Evolutionary conservation across 768 basidiomycete species (phyloP).

Genomic region (Zangia roseola): DNA sequence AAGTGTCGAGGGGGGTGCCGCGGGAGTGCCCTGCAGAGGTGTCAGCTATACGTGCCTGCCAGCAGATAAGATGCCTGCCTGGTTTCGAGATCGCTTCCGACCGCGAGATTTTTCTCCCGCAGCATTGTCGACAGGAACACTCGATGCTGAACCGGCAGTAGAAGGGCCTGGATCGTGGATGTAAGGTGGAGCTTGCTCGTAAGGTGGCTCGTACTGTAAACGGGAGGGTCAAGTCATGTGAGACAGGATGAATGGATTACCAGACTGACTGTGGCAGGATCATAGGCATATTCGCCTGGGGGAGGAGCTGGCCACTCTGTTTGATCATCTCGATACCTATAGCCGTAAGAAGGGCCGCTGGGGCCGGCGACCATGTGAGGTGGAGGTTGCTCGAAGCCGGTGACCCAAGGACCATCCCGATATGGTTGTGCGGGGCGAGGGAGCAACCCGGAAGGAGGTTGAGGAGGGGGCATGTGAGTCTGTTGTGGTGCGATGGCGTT

Average conservation of each 20-base stretch:
- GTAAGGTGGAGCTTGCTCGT: constrained; percentile 56
- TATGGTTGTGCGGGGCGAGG: constrained; percentile 45
- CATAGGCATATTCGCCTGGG: constrained; percentile 52
- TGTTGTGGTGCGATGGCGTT: constrained; percentile 64
- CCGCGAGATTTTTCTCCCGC: constrained; percentile 54
- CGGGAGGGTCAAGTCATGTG: constrained; percentile 6
- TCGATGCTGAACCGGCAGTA: constrained; percentile 43
- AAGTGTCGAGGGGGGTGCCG: constrained; percentile 62
- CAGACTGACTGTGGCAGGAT: constrained; percentile 45
- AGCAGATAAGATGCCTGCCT: constrained; percentile 37
- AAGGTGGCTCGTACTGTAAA: constrained; percentile 52
- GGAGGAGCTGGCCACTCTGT: constrained; percentile 42
- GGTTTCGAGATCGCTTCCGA: constrained; percentile 64
- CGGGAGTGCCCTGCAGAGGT: constrained; percentile 50
- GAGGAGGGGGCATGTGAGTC: constrained; percentile 52
- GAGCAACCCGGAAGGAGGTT: constrained; percentile 44
- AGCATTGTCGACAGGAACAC: constrained; percentile 20
- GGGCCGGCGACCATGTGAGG: constrained; percentile 48
- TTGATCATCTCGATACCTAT: constrained; percentile 64
- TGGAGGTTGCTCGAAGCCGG: constrained; percentile 49
- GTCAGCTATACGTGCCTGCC: constrained; percentile 1
- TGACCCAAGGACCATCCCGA: constrained; percentile 56
- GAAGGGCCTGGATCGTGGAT: constrained; percentile 52
- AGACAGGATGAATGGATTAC: neutral
- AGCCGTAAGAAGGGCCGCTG: constrained; percentile 48